A percentile compares a stretch with the other conserved stretches of the same genome.
Conservation (phyloP, 1,284 basidiomycete genomes). For the Marasmius fiardii region DNA sequence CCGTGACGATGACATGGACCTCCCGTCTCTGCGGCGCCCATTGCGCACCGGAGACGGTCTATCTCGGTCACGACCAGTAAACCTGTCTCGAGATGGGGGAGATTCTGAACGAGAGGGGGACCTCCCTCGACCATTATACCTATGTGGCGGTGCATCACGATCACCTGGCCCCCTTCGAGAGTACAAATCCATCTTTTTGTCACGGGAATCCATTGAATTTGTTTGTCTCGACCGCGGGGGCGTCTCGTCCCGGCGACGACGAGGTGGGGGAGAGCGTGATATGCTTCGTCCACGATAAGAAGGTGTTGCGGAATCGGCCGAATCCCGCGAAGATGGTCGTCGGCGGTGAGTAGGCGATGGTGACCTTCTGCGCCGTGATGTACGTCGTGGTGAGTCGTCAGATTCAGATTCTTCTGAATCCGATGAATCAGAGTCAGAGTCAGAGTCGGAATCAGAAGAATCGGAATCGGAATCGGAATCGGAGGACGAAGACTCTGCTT, state of each 20-base stretch:
- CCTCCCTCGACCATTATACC: conserved; percentile 20
- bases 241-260: conserved; percentile 27
- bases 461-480: conserved; percentile 35
- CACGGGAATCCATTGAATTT: not conserved
- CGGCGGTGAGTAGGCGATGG: conserved; percentile 15
- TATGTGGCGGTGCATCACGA: conserved; percentile 27
- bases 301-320: conserved; percentile 6
- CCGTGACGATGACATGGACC: conserved; percentile 2
- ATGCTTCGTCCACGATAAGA: conserved; percentile 20
- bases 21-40: conserved; percentile 14
- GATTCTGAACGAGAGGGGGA: conserved; percentile 12
- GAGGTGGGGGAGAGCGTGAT: conserved; percentile 34
- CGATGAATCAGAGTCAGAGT: conserved; percentile 26
- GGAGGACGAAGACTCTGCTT: conserved; percentile 68
- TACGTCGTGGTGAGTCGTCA: conserved; percentile 21
- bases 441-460: conserved; percentile 23
- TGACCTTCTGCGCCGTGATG: conserved; percentile 11
- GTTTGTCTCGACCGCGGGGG: conserved; percentile 18
- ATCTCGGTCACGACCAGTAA: conserved; percentile 23
- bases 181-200: conserved; percentile 2
- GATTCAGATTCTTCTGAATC: conserved; percentile 36
- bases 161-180: conserved; percentile 8
- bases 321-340: conserved; percentile 19
- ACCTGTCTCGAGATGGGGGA: conserved; percentile 25
- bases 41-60: conserved; percentile 30